Percentiles rank a stretch among this genome's conserved stretches.
phyloP scores from a whole-genome alignment of 2,329 filamentous ascomycete genomes.

The Fusarium odoratissimum region DNA sequence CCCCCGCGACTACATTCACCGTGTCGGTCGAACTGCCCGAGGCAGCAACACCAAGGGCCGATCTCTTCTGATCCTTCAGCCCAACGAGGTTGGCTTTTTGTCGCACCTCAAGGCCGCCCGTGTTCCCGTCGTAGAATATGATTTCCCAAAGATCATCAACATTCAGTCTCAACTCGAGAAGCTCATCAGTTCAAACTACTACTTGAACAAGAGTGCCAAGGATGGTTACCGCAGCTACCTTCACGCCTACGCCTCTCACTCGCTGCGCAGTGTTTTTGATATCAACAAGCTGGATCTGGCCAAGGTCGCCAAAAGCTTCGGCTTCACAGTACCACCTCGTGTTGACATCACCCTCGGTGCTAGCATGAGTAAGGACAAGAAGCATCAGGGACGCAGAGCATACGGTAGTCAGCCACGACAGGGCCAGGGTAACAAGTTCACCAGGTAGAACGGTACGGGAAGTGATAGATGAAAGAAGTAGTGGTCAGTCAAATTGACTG shows the following conservation, averaged over 20 bases:
- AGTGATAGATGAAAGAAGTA: constrained; percentile 7
- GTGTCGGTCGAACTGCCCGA: constrained; percentile 93
- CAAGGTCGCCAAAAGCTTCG: constrained; percentile 87
- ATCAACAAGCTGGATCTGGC: constrained; percentile 85
- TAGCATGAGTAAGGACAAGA: constrained; percentile 79
- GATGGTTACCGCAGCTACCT: constrained; percentile 89
- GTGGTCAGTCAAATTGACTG: constrained; percentile 27
- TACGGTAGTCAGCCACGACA: constrained; percentile 85
- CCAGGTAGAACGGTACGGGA: constrained; percentile 30
- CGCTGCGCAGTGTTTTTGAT: constrained; percentile 72
- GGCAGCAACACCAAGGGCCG: constrained; percentile 86
- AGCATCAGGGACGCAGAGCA: constrained; percentile 69
- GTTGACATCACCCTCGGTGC: constrained; percentile 87
- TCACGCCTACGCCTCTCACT: constrained; percentile 89
- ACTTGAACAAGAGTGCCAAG: constrained; percentile 87
- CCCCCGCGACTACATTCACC: constrained; percentile 91
- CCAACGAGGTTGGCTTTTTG: constrained; percentile 91
- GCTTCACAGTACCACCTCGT: constrained; percentile 80
- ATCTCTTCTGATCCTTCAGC: constrained; percentile 92
- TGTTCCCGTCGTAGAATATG: constrained; percentile 95
- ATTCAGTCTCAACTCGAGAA: constrained; percentile 93
- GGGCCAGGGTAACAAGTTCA: constrained; percentile 45
- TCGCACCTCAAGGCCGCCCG: constrained; percentile 90
- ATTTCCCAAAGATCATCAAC: constrained; percentile 95
- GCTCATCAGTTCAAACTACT: constrained; percentile 95